Evolutionary conservation across 31 red algal species (phyloP).

Genomic region (Pterothamnion heteromorphum): DNA sequence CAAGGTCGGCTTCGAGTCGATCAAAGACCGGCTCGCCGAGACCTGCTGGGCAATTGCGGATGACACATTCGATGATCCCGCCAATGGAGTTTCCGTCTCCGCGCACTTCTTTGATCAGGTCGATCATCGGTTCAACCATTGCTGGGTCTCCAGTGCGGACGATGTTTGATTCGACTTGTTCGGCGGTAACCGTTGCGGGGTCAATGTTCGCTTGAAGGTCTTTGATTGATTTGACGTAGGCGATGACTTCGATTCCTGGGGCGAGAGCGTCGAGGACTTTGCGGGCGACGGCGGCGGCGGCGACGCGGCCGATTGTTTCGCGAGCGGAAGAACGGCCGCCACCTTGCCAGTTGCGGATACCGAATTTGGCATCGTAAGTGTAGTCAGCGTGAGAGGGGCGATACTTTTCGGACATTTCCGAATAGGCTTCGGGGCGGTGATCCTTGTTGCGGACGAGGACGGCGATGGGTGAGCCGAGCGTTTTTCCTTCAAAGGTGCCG

Average conservation of each 20-base stretch:
- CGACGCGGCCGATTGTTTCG: slow-evolving; percentile 98
- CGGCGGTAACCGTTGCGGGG: slow-evolving; percentile 59
- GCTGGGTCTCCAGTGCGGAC: slow-evolving; percentile 73
- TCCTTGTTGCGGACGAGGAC: slow-evolving; percentile 96
- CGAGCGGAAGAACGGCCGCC: slow-evolving; percentile 92
- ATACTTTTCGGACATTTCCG: slow-evolving; percentile 78
- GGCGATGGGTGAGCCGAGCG: slow-evolving; percentile 93
- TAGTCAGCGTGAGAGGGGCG: slow-evolving; percentile 95
- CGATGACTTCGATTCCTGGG: slow-evolving; percentile 75
- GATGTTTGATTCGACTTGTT: slow-evolving; percentile 82
- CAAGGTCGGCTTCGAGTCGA: slow-evolving; percentile 95
- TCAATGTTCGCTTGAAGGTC: slow-evolving; percentile 81
- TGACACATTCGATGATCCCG: slow-evolving; percentile 87
- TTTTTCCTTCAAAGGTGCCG: slow-evolving; percentile 80
- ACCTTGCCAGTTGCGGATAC: slow-evolving; percentile 82
- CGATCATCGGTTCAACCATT: slow-evolving; percentile 84
- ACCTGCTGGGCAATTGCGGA: slow-evolving; percentile 89
- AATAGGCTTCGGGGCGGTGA: slow-evolving; percentile 82
- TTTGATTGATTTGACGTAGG: slow-evolving; percentile 75
- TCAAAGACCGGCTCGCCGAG: slow-evolving; percentile 96
- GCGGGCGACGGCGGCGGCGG: slow-evolving; percentile 84
- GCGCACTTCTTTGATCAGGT: slow-evolving; percentile 72
- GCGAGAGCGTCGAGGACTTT: slow-evolving; percentile 68
- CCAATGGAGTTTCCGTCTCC: slow-evolving; percentile 82
- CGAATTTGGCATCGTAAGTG: slow-evolving; percentile 99